Evolutionary conservation across 352 stramenopile genomes (phyloP).

Genomic region (Pythium insidiosum): DNA sequence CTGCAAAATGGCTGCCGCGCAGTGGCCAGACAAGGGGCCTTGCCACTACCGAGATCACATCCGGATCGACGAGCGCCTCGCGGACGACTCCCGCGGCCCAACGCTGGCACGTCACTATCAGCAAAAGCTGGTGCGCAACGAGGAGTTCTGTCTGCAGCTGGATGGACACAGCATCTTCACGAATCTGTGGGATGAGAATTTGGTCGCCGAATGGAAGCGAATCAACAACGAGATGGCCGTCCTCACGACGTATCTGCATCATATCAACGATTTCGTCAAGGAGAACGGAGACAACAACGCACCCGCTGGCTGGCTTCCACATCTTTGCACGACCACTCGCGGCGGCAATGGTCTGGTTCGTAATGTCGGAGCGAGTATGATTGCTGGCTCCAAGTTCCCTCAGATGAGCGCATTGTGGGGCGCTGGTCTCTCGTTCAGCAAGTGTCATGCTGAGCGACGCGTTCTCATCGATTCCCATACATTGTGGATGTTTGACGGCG

Average conservation of each 20-base stretch:
- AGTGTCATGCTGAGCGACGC: constrained; percentile 63
- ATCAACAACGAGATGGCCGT: constrained; percentile 82
- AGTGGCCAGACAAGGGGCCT: constrained; percentile 52
- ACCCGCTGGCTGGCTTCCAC: constrained; percentile 38
- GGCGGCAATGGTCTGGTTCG: constrained; percentile 60
- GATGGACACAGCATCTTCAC: constrained; percentile 85
- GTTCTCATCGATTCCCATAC: constrained; percentile 73
- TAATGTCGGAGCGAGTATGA: constrained; percentile 77
- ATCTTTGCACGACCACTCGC: constrained; percentile 69
- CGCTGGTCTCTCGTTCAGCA: constrained; percentile 63
- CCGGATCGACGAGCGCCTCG: constrained; percentile 50
- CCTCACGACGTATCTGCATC: constrained; percentile 73
- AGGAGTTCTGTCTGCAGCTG: too few relatives aligned
- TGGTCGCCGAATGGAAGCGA: constrained; percentile 65
- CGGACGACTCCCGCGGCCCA: constrained; percentile 69
- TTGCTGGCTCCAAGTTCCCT: constrained; percentile 57
- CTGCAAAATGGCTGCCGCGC: constrained; percentile 59
- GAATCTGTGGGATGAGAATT: constrained; percentile 70
- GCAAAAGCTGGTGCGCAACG: constrained; percentile 61
- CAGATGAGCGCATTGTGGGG: constrained; percentile 71
- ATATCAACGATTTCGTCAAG: constrained; percentile 77
- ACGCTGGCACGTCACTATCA: too few relatives aligned
- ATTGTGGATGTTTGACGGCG: constrained; percentile 41
- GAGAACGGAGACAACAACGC: constrained; percentile 70
- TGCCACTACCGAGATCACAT: constrained; percentile 73